phyloP scores from a whole-genome alignment of 352 stramenopile genomes.

The Globisporangium irregulare region DNA sequence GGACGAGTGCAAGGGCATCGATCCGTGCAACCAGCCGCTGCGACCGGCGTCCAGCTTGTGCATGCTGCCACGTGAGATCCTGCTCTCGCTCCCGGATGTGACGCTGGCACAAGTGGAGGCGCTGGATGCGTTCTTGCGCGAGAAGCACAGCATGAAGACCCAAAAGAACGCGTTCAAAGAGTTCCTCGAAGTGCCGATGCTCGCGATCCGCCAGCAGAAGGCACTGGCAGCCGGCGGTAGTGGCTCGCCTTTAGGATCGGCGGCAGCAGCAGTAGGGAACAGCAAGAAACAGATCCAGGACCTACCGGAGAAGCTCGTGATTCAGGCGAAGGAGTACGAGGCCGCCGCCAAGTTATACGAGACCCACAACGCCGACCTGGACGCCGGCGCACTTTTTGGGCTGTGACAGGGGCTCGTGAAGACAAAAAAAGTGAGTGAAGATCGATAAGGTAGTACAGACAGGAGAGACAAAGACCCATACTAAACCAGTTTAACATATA shows the following conservation, averaged over 20 bases:
- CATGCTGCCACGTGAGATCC: conserved; percentile 42
- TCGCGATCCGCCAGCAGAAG: conserved; percentile 45
- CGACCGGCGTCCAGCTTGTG: conserved; percentile 44
- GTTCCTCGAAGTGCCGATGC: conserved; percentile 63
- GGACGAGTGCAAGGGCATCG: conserved; percentile 79
- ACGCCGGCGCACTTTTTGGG: conserved; percentile 53
- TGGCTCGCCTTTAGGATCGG: conserved; percentile 24
- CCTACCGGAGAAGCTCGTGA: conserved; percentile 61
- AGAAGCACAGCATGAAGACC: conserved; percentile 78
- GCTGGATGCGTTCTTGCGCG: conserved; percentile 50
- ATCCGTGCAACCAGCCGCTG: conserved; percentile 72
- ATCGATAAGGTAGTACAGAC: background rate
- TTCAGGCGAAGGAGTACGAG: conserved; percentile 51
- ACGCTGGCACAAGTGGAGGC: conserved; percentile 35
- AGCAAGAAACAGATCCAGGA: conserved; percentile 62
- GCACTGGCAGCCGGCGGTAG: conserved; percentile 22
- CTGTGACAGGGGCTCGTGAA: conserved; percentile 15
- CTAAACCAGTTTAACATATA: background rate
- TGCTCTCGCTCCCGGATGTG: conserved; percentile 60
- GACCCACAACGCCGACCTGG: conserved; percentile 42
- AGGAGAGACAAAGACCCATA: background rate
- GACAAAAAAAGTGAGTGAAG: background rate
- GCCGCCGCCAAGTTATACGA: conserved; percentile 43
- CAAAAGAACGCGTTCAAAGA: conserved; percentile 86
- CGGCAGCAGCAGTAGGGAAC: conserved; percentile 13